A percentile compares a stretch with the other conserved stretches of the same genome.
These are phyloP conservation scores for Calocybe cyanea DNA, from an alignment of 768 basidiomycete species.

Conservation along the genomic window DNA sequence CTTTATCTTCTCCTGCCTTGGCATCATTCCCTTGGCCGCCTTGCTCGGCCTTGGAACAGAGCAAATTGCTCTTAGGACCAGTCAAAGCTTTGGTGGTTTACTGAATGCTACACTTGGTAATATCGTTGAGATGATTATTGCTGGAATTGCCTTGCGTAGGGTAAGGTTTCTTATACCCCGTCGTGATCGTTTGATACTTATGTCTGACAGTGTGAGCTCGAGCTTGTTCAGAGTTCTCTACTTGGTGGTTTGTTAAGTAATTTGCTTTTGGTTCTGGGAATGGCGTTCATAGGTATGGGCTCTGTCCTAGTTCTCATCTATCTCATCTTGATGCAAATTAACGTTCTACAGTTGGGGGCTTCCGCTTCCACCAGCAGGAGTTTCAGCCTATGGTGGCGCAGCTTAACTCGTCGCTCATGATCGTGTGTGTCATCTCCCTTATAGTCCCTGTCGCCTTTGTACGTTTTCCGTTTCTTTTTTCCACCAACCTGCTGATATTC, in stretches of 20 bases:
- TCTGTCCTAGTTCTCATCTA: constrained; percentile 41
- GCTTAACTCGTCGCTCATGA: constrained; percentile 62
- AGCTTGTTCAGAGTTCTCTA: constrained; percentile 48
- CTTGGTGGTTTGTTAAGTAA: constrained; percentile 53
- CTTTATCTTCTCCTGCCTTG: constrained; percentile 45
- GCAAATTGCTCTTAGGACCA: constrained; percentile 45
- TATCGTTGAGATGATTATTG: constrained; percentile 50
- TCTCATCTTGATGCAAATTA: not conserved
- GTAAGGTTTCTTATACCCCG: constrained; percentile 23
- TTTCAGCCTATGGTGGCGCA: constrained; percentile 57
- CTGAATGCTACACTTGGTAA: constrained; percentile 53
- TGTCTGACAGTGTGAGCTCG: constrained; percentile 40
- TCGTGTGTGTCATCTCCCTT: constrained; percentile 67
- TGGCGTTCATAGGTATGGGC: constrained; percentile 71
- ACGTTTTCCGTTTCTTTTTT: constrained; percentile 15
- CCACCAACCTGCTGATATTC: constrained; percentile 13
- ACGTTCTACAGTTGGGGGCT: constrained; percentile 35
- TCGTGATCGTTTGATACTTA: not conserved
- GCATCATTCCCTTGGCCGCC: constrained; percentile 49
- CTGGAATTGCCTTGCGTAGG: constrained; percentile 37
- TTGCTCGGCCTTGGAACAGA: constrained; percentile 51
- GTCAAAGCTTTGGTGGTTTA: constrained; percentile 47
- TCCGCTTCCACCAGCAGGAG: constrained; percentile 47
- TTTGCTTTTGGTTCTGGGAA: constrained; percentile 83
- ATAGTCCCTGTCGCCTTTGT: constrained; percentile 63